Conservation (phyloP, 164 flowering plant genomes). For the Chimonanthus salicifolius region DNA sequence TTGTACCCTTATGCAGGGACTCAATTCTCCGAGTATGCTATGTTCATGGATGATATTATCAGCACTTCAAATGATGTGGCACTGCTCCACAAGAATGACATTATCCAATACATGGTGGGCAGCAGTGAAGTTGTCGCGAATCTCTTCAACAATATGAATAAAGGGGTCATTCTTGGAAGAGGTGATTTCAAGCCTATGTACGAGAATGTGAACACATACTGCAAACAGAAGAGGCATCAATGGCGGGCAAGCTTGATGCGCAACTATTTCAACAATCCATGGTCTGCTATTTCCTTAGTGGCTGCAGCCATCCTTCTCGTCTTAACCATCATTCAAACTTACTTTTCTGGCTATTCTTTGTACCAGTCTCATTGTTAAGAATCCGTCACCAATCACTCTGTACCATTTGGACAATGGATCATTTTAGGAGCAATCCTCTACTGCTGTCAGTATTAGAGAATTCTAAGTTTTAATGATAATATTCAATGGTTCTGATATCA, state of each 20-base stretch:
- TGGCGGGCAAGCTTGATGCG: conserved; percentile 14
- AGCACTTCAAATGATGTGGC: conserved; percentile 40
- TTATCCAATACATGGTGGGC: conserved; percentile 39
- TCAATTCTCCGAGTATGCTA: conserved; percentile 37
- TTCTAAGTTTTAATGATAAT: too few species aligned
- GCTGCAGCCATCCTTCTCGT: conserved; percentile 6
- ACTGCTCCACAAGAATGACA: conserved; percentile 30
- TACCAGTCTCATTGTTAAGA: not conserved
- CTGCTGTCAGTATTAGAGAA: too few species aligned
- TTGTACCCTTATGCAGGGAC: conserved; percentile 41
- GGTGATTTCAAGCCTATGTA: conserved; percentile 10
- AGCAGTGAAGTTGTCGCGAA: conserved; percentile 50
- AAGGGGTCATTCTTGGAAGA: conserved; percentile 30
- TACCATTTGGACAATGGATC: too few species aligned
- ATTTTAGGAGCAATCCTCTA: too few species aligned
- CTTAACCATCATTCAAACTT: conserved; percentile 8
- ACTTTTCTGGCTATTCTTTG: not conserved
- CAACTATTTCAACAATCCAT: conserved; percentile 11
- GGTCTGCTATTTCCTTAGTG: conserved; percentile 4
- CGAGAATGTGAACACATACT: not conserved
- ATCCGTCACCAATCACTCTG: too few species aligned
- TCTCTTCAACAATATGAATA: conserved; percentile 41
- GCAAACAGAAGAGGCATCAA: conserved; percentile 16
- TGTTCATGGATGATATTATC: conserved; percentile 54
- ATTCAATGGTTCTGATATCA: too few species aligned